These are phyloP conservation scores for Bipolaris victoriae DNA, from an alignment of 2,329 filamentous ascomycete genomes.

Conservation along the genomic window DNA sequence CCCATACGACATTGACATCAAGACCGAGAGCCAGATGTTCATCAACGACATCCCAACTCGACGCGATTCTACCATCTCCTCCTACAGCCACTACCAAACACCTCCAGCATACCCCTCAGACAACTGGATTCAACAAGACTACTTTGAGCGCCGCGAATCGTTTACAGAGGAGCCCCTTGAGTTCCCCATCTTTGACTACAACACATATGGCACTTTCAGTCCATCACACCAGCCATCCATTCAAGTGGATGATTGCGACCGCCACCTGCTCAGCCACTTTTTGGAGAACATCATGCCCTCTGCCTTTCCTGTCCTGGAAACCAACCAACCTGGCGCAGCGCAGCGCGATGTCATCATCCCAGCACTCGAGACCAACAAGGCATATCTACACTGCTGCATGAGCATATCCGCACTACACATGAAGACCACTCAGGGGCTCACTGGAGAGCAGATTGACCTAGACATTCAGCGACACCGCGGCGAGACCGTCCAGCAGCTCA, in stretches of 20 bases:
- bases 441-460: conserved; percentile 77
- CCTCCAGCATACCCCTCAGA: conserved; percentile 74
- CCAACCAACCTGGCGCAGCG: conserved; percentile 83
- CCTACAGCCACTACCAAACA: conserved; percentile 87
- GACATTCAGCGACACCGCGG: conserved; percentile 94
- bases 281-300: conserved; percentile 84
- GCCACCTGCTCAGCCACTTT: conserved; percentile 87
- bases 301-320: conserved; percentile 90
- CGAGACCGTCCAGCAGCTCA: conserved; percentile 83
- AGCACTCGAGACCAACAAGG: conserved; percentile 87
- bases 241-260: conserved; percentile 86
- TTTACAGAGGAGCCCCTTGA: conserved; percentile 64
- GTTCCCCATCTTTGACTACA: conserved; percentile 83
- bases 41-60: conserved; percentile 88
- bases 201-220: conserved; percentile 67
- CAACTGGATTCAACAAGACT: conserved; percentile 75
- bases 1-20: conserved; percentile 93
- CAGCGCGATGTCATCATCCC: conserved; percentile 83
- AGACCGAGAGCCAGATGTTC: conserved; percentile 92
- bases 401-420: conserved; percentile 91
- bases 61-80: conserved; percentile 85
- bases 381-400: conserved; percentile 93
- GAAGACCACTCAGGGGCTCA: conserved; percentile 74
- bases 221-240: conserved; percentile 72
- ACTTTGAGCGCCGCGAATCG: conserved; percentile 72